Percentiles rank a stretch among this genome's conserved stretches.
phyloP scores from a whole-genome alignment of 345 rosid species.

The Angophora floribunda region DNA sequence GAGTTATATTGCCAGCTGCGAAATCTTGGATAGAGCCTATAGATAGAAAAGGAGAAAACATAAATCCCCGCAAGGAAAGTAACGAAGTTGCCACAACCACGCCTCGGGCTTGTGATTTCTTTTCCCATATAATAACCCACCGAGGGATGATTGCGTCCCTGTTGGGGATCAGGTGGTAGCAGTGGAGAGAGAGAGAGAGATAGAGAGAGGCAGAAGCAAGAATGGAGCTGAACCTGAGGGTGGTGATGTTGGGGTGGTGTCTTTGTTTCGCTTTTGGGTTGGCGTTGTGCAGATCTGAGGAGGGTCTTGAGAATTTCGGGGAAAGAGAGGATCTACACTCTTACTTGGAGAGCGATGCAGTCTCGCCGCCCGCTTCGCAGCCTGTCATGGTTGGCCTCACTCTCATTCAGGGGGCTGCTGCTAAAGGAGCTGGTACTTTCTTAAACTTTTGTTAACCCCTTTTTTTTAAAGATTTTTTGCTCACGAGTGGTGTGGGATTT shows the following conservation, averaged over 20 bases:
- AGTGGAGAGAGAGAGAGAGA: neutral
- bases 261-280: slow-evolving; percentile 3
- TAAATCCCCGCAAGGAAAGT: neutral
- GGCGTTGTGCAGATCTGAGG: slow-evolving; percentile 30
- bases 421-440: slow-evolving; percentile 75
- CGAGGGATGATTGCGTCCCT: neutral
- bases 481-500: neutral
- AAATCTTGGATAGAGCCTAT: neutral
- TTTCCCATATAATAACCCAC: neutral
- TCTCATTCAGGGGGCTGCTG: slow-evolving; percentile 72
- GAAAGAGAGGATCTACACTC: slow-evolving; percentile 15
- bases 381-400: slow-evolving; percentile 62
- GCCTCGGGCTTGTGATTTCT: neutral
- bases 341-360: slow-evolving; percentile 4
- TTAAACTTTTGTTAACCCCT: neutral
- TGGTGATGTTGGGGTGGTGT: neutral
- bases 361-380: slow-evolving; percentile 7
- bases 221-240: neutral
- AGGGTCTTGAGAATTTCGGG: slow-evolving; percentile 11
- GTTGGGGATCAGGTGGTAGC: neutral
- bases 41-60: neutral
- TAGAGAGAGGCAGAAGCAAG: neutral
- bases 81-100: neutral
- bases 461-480: neutral
- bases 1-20: neutral